Percentiles rank a stretch among this genome's conserved stretches.
Conservation (phyloP, 2,329 filamentous ascomycete species). For the Orbilia javanica region DNA sequence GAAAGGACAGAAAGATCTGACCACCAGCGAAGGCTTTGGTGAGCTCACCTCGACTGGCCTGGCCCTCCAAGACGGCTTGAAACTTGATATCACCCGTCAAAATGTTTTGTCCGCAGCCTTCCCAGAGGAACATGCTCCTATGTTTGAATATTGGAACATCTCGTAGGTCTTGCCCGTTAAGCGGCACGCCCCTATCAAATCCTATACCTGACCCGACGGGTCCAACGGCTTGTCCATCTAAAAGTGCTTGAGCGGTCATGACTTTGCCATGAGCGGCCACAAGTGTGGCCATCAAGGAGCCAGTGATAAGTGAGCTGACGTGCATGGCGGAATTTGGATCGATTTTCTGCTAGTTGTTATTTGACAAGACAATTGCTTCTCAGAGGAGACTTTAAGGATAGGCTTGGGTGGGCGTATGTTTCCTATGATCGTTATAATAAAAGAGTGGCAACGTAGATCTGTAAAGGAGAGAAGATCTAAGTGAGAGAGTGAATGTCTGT, state of each 20-base stretch:
- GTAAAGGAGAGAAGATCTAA: neutral
- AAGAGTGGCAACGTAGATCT: neutral
- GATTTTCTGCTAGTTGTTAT: neutral
- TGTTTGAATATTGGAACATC: constrained; percentile 30
- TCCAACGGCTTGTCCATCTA: constrained; percentile 1
- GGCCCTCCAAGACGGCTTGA: neutral
- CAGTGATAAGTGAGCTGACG: neutral
- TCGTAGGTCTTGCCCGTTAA: constrained; percentile 15
- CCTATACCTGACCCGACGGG: too few relatives aligned
- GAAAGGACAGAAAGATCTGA: constrained; percentile 19
- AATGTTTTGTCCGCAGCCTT: constrained; percentile 11
- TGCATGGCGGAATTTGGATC: neutral
- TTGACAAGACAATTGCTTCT: neutral
- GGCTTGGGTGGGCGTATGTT: neutral
- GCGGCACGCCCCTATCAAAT: constrained; percentile 10
- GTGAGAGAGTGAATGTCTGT: neutral
- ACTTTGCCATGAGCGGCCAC: constrained; percentile 6
- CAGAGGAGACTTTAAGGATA: neutral
- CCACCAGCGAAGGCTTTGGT: constrained; percentile 23
- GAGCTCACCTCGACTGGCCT: constrained; percentile 9
- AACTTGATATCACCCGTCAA: neutral
- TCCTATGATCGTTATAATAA: neutral
- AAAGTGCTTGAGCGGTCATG: constrained; percentile 2
- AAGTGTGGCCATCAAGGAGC: neutral
- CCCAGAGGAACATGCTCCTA: neutral